Base-by-base conservation (phyloP, 495 filamentous ascomycete genomes). In the Penicillium daleae region DNA sequence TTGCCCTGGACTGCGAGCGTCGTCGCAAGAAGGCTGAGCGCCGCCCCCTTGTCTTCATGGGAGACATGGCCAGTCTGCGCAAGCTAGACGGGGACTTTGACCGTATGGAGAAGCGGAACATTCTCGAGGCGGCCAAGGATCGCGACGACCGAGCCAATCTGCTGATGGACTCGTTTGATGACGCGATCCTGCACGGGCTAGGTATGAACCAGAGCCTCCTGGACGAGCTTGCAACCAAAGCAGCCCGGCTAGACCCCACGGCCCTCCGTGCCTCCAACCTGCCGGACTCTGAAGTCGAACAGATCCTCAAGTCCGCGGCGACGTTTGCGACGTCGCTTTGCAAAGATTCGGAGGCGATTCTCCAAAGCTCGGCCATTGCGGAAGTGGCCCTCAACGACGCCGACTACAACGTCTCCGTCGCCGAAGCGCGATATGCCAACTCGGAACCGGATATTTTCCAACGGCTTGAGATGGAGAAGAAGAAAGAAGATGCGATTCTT, bases 111-210 rank as follows among this genome's bases (percentile, higher is more conserved):
- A 81, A 77, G 48, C 79, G 79, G 44, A 81, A 82, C 49, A 77
- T 80, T 17, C 64, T 84, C 5, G 80, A 83, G 56, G 81, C 82
- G 8, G 81, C 80, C 39, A 76, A 78, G 63, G 77, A 83, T 40
- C 77, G 79, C 24, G 79, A 83, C 66, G 74, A 76, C 10, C 71
- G 83, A 60, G 82, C 82, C 21, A 84, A 85, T 61, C 69, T 73
- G 37, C 71, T 84, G 9, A 84, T 84, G 79, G 80, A 85, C 63
- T 74, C 80, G 8, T 82, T 85, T 56, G 81, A 85, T 52, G 77
- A 81, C 56, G 82, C 80, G 13, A 80, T 83, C 19, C 70, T 84
- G 59, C 77, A 81, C 55, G 82, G 81, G 2, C 69, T 85, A 24
- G 83, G 83, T 60, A 76, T 79, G 27, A 84, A 84, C 55, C 82